These are phyloP conservation scores for Ophiorrhiza pumila DNA, from an alignment of 257 asterid genomes.

Conservation along the genomic window DNA sequence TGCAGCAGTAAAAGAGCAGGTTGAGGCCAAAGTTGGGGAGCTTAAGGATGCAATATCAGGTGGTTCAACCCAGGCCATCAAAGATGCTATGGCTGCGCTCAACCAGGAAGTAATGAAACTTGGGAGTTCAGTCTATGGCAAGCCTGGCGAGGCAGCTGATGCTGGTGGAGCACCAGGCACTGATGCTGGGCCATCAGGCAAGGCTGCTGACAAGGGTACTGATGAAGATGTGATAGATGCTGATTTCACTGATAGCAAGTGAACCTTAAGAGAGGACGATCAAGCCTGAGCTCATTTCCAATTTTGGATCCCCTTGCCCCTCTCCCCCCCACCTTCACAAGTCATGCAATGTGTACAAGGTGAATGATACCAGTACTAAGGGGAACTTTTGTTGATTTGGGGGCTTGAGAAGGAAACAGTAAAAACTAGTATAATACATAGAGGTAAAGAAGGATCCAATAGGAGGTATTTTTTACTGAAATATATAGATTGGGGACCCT, in stretches of 20 bases:
- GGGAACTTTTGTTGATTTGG: constrained; percentile 2
- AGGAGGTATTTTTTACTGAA: neutral
- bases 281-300: constrained; percentile 9
- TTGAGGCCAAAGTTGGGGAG: constrained; percentile 89
- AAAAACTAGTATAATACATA: neutral
- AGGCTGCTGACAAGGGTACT: constrained; percentile 63
- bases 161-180: constrained; percentile 66
- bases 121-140: constrained; percentile 89
- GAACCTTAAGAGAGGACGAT: constrained; percentile 22
- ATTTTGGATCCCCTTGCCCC: neutral
- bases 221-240: constrained; percentile 97
- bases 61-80: constrained; percentile 74
- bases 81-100: constrained; percentile 88
- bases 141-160: constrained; percentile 72
- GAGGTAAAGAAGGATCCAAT: constrained; percentile 6
- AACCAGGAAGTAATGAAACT: constrained; percentile 99
- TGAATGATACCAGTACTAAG: neutral
- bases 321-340: neutral
- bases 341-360: constrained; percentile 17
- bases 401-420: constrained; percentile 9
- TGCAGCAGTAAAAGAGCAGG: constrained; percentile 76
- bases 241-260: constrained; percentile 92
- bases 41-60: constrained; percentile 83
- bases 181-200: constrained; percentile 48
- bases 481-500: neutral